Conservation (phyloP, 2,329 filamentous ascomycete species). For the Seiridium cupressi region DNA sequence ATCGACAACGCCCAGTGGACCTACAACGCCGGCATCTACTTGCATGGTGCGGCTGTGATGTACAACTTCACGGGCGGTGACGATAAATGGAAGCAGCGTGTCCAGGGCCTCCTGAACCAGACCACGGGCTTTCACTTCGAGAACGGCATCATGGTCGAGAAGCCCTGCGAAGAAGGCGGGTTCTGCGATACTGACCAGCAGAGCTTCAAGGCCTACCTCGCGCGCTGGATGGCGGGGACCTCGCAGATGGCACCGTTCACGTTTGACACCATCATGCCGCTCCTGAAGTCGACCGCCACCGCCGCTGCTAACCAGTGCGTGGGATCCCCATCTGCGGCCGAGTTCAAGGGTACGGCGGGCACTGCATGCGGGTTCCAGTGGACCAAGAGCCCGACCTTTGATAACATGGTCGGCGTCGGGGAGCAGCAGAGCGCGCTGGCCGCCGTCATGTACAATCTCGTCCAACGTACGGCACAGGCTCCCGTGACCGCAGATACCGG, state of each 20-base stretch:
- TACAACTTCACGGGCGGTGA: conserved; percentile 57
- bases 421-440: conserved; percentile 68
- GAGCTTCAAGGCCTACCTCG: conserved; percentile 74
- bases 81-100: conserved; percentile 54
- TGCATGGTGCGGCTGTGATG: conserved; percentile 61
- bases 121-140: conserved; percentile 55
- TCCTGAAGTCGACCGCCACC: conserved; percentile 49
- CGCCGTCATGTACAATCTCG: conserved; percentile 60
- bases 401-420: conserved; percentile 62
- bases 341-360: conserved; percentile 51
- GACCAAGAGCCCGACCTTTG: conserved; percentile 51
- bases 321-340: conserved; percentile 36
- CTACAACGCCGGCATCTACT: conserved; percentile 67
- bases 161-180: conserved; percentile 59
- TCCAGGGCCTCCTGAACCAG: conserved; percentile 55
- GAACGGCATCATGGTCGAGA: conserved; percentile 59
- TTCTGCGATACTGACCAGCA: conserved; percentile 70
- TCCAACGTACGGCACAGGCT: conserved; percentile 32
- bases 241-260: conserved; percentile 54
- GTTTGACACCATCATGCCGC: conserved; percentile 44
- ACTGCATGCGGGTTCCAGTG: conserved; percentile 69
- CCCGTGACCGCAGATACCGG: conserved; percentile 55
- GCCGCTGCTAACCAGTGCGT: conserved; percentile 53
- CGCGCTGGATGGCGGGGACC: conserved; percentile 62
- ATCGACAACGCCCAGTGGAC: conserved; percentile 63